Percentiles rank a stretch among this genome's conserved stretches.
Evolutionary conservation across 2,329 filamentous ascomycete species (phyloP).

Genomic region (Xylariaceae sp.): DNA sequence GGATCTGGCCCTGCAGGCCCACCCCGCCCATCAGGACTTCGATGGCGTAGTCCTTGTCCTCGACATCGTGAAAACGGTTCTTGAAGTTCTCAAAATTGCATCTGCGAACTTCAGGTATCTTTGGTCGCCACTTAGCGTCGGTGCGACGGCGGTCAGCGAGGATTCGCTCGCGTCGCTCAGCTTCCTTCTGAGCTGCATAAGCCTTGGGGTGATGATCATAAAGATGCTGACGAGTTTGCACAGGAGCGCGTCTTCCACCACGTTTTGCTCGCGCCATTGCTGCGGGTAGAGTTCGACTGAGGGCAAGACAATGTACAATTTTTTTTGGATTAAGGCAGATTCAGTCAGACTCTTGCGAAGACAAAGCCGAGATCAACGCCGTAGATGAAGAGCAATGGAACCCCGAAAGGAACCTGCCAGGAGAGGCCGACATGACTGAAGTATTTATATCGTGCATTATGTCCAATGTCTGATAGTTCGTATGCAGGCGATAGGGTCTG

Average conservation of each 20-base stretch:
- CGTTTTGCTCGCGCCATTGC: slow-evolving; percentile 10
- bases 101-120: slow-evolving; percentile 36
- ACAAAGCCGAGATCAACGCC: no score
- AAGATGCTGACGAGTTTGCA: not conserved
- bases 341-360: no score
- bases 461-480: no score
- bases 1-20: slow-evolving; percentile 33
- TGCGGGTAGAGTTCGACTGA: not conserved
- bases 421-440: no score
- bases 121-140: slow-evolving; percentile 35
- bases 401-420: no score
- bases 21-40: slow-evolving; percentile 34
- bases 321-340: no score
- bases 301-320: no score
- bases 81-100: slow-evolving; percentile 41
- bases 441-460: no score
- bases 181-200: slow-evolving; percentile 30
- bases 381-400: no score
- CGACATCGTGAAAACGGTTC: slow-evolving; percentile 33
- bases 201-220: not conserved
- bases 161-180: slow-evolving; percentile 33
- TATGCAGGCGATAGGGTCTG: no score
- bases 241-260: not conserved
- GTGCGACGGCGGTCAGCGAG: slow-evolving; percentile 31
- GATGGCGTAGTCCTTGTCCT: slow-evolving; percentile 34